Base-by-base conservation (phyloP, 2,329 filamentous ascomycete genomes). In the Mycosphaerella sp. region DNA sequence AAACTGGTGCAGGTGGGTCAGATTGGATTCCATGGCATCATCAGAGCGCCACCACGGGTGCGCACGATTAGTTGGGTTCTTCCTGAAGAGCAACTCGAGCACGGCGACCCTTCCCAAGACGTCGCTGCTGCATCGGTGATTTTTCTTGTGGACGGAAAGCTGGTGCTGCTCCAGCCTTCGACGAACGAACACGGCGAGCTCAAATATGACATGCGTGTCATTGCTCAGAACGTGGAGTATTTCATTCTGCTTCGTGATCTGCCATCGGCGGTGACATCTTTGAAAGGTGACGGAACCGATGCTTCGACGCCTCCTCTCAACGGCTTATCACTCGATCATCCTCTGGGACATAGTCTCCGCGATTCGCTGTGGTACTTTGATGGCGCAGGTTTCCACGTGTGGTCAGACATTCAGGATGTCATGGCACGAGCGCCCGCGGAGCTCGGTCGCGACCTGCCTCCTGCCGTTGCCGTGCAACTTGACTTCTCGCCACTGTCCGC, bases 201-300 rank as follows among this genome's bases (percentile, higher is more conserved):
- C 48, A 97, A 96, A 74, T 98, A 98, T 67, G 92, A 97, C 67
- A 98, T 98, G 93, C 86, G 91, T 8, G 86, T 97, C 55, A 86
- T 98, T 67, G 90, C 91, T 10, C 89, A 96, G 65, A 95, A 95
- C 64, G 90, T 97, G 40, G 93, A 98, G 69, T 97, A 93, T 65
- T 96, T 95, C 69, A 85, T 86, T 51, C 83, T 93, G 64, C 95
- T 95, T 83, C 84, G 91, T 59, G 93, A 98, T 66, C 87, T 95
- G 64, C 63, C 62, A 39, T 53, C 57, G 9, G 56, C 57, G n/a
- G 56, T 63, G 2, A 59, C 60, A 31, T 57, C 59, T 5, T 55
- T 65, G 9, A 58, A 53, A 39, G 51, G 45, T 8, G 46, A 49
- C 14, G 48, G 51, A 26, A 44, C 50, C 21, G 29, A 66, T 61